Percentiles rank a stretch among this genome's conserved stretches.
Evolutionary conservation across 148 eudicot species (phyloP).

Genomic region (Silene latifolia): DNA sequence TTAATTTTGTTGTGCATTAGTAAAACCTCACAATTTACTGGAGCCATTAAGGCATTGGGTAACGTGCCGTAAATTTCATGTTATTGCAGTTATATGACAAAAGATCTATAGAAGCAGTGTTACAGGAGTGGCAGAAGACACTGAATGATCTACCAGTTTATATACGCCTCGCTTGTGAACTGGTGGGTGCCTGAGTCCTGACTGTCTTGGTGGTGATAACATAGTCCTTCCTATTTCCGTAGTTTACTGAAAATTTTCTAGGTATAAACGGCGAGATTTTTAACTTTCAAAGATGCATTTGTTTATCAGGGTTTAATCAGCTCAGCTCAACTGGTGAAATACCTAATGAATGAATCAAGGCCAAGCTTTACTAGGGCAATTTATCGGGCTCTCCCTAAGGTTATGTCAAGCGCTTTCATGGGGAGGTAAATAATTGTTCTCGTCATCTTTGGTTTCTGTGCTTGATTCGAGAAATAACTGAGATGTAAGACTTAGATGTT

Average conservation of each 20-base stretch:
- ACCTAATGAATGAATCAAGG: constrained; percentile 59
- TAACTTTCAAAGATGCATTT: background rate
- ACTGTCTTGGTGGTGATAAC: background rate
- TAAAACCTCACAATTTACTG: no score
- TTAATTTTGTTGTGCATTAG: no score
- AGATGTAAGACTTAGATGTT: no score
- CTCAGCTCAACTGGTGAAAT: constrained; percentile 69
- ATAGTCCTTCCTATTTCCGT: background rate
- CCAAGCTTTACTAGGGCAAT: constrained; percentile 61
- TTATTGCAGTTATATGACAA: constrained; percentile 54
- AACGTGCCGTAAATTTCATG: background rate
- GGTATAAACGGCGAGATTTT: background rate
- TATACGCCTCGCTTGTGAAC: constrained; percentile 67
- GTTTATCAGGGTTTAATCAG: constrained; percentile 61
- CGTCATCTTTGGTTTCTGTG: background rate
- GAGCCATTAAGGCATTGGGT: no score
- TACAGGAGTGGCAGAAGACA: no score
- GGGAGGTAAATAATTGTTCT: constrained; percentile 44
- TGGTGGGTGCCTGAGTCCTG: constrained; percentile 33
- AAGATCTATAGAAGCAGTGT: constrained; percentile 62
- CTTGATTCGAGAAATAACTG: no score
- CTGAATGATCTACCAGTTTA: constrained; percentile 76
- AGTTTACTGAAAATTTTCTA: background rate
- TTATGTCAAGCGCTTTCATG: constrained; percentile 64
- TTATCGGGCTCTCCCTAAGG: constrained; percentile 54